Evolutionary conservation across 257 asterid species (phyloP).

Genomic region (Primulina tabacum): DNA sequence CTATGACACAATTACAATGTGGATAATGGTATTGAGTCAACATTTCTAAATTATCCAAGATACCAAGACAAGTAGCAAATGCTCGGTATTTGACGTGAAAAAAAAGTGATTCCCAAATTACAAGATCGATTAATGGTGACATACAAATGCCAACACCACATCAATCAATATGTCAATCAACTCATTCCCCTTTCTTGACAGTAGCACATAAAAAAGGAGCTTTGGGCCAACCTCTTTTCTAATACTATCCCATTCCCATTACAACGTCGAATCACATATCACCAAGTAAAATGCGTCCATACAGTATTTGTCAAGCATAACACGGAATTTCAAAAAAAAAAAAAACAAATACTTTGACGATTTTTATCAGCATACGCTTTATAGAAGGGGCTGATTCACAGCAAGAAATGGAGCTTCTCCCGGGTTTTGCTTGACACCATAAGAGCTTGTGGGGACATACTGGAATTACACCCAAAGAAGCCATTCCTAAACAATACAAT

Average conservation of each 20-base stretch:
- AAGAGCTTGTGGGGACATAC: constrained; percentile 43
- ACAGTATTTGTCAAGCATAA: neutral
- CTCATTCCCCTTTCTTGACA: constrained; percentile 8
- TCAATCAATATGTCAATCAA: constrained; percentile 3
- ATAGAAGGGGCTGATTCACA: constrained; percentile 44
- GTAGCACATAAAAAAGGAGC: neutral
- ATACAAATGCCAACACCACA: constrained; percentile 3
- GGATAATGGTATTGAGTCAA: neutral
- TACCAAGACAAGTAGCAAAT: neutral
- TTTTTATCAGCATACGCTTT: constrained; percentile 36
- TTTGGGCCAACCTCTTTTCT: neutral
- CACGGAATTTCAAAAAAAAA: neutral
- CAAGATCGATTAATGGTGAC: neutral
- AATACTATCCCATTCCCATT: neutral
- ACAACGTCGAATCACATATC: constrained; percentile 1
- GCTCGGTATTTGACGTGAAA: neutral
- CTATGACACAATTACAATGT: constrained; percentile 8
- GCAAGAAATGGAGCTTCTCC: constrained; percentile 45
- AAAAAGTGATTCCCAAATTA: neutral
- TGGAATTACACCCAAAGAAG: constrained; percentile 52
- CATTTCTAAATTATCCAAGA: neutral
- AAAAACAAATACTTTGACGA: neutral
- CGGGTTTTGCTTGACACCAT: constrained; percentile 36
- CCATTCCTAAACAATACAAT: constrained; percentile 36
- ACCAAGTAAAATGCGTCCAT: constrained; percentile 6